Base-by-base conservation (phyloP, 75 land plant species). In the Chamaecyparis obtusa region DNA sequence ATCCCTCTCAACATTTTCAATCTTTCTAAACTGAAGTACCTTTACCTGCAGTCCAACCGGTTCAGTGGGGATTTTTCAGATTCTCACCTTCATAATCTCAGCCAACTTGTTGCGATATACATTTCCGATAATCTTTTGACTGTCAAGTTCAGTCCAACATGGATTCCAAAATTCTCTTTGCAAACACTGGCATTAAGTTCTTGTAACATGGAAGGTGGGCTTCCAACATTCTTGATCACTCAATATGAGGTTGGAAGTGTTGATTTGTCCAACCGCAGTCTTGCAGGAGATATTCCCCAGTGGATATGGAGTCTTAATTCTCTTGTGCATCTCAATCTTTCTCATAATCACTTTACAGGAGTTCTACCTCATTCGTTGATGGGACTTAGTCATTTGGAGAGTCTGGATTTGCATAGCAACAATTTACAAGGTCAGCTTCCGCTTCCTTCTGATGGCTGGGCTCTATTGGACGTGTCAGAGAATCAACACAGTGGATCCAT, bases 31-130 rank as follows among this genome's bases (percentile, higher is more conserved):
- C 43, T 89, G 8, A 14, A 78, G 24, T 9, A 1, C 14, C 88
- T 89, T 1, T 32, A 44, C 41, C 30, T 89, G 13, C 32, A 54
- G 13, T 8, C 33, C 69, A 89, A 89, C 30, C 35, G 33, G 17
- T 24, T 86, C 35, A 82, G 27, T 41, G 85, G 55, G 33, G 3
- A 37, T 24, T 27, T 69, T n/a, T 27, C 32, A 69, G 74, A 69
- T 32, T 69, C 30, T 9, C 10, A 27, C 74, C 74, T 69, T 69
- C 9, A 27, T 24, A 69, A 69, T 27, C 74, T 69, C 8, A 24
- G 27, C 74, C 27, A 9, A 4, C 8, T 69, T 24, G 2, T 0
- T 0, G 0, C 0, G 3, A 0, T 69, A 24, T 32, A 69, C 9
- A 30, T 69, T 27, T 69, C 74, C 3, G 6, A 69, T n/a, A 69